A percentile compares a stretch with the other conserved stretches of the same genome.
Evolutionary conservation across 164 flowering plant genomes (phyloP).

Genomic region (Chimonanthus praecox): DNA sequence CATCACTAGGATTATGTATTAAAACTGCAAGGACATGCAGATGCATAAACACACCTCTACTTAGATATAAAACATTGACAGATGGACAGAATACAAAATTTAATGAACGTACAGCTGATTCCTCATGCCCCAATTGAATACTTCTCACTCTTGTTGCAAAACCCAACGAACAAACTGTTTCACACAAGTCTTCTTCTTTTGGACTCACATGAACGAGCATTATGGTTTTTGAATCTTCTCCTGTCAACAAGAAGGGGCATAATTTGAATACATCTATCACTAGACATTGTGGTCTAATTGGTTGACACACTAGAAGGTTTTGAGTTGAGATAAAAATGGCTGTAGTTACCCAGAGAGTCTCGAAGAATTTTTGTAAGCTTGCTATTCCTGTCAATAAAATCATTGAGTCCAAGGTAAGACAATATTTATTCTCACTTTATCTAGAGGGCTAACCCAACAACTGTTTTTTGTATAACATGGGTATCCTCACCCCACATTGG

Average conservation of each 20-base stretch:
- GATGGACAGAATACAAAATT: neutral
- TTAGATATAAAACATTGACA: neutral
- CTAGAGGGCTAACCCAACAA: neutral
- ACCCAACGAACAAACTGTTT: constrained; percentile 57
- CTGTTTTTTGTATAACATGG: too few relatives aligned
- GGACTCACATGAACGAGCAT: constrained; percentile 75
- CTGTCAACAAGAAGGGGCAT: constrained; percentile 21
- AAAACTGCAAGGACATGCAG: neutral
- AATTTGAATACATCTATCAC: constrained; percentile 1
- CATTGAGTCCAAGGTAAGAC: neutral
- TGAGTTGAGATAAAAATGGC: constrained; percentile 3
- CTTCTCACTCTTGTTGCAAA: constrained; percentile 57
- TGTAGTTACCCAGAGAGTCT: constrained; percentile 57
- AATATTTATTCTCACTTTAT: neutral
- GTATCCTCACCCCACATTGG: too few relatives aligned
- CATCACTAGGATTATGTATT: too few relatives aligned
- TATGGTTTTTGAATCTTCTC: constrained; percentile 60
- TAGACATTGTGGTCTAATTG: neutral
- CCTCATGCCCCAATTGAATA: constrained; percentile 36
- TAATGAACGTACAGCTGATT: constrained; percentile 38
- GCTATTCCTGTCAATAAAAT: constrained; percentile 54
- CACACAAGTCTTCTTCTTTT: constrained; percentile 62
- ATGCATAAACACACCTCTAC: neutral
- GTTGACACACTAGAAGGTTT: neutral
- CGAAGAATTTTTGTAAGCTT: constrained; percentile 67